phyloP scores from a whole-genome alignment of 176 grass and related monocot genomes.

The Bothriochloa decipiens region DNA sequence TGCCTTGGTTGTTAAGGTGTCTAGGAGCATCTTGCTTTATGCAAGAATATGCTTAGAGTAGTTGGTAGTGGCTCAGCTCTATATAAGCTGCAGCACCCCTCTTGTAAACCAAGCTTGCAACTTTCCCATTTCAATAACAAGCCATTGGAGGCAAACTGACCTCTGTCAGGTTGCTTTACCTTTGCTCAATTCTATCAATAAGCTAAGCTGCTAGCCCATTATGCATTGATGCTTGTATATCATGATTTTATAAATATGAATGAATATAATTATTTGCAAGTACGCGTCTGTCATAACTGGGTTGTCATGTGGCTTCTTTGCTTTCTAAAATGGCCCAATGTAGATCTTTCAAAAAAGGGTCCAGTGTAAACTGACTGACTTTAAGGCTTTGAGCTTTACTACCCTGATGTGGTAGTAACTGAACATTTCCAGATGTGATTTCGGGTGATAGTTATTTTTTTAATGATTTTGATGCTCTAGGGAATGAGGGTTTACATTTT shows the following conservation, averaged over 20 bases:
- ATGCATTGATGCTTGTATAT: background rate
- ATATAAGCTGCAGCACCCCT: no score
- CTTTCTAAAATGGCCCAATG: background rate
- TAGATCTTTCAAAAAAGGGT: background rate
- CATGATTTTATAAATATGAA: background rate
- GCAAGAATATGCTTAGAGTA: no score
- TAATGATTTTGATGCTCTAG: background rate
- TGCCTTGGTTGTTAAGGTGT: no score
- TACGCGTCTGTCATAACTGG: background rate
- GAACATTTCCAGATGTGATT: background rate
- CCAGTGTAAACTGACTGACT: background rate
- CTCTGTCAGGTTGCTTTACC: no score
- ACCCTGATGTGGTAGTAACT: background rate
- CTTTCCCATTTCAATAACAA: no score
- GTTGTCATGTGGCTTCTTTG: background rate
- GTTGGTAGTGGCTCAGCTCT: no score
- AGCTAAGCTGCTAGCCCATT: background rate
- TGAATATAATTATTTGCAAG: background rate
- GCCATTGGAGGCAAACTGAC: no score
- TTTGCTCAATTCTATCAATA: background rate
- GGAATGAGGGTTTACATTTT: slow-evolving; percentile 29
- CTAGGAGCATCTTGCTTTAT: no score
- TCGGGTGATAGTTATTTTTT: background rate
- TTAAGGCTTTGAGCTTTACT: background rate
- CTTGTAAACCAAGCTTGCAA: no score